phyloP scores from a whole-genome alignment of 805 yeast genomes.

The Jamesozyma spencerorum region DNA sequence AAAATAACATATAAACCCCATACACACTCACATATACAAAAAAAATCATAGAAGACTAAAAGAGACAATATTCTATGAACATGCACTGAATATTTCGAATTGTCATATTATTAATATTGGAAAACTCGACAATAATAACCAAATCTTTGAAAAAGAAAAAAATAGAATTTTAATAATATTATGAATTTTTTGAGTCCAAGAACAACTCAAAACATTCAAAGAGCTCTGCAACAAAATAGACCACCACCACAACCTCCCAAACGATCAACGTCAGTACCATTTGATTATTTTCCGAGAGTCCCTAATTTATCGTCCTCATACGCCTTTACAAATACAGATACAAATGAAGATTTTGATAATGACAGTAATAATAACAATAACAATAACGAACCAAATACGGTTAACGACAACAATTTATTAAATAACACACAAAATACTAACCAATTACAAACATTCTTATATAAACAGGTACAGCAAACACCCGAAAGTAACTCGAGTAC shows the following conservation, averaged over 20 bases:
- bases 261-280: constrained; percentile 1
- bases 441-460: constrained; percentile 11
- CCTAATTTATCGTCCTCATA: background rate
- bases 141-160: no score
- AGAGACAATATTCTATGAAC: no score
- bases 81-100: no score
- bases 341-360: background rate
- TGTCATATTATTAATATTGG: no score
- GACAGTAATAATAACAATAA: background rate
- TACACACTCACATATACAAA: no score
- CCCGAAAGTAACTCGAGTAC: constrained; percentile 5
- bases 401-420: background rate
- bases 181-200: constrained; percentile 5
- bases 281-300: background rate
- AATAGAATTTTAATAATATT: no score
- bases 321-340: background rate
- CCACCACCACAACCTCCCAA: background rate
- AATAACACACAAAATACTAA: constrained; percentile 9
- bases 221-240: background rate
- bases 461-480: constrained; percentile 18
- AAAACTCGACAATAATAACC: no score
- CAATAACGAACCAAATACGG: background rate
- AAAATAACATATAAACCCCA: no score
- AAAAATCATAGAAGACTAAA: no score
- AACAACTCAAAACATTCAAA: background rate